phyloP scores from a whole-genome alignment of 148 eudicot species.

The Camellia lanceoleosa region DNA sequence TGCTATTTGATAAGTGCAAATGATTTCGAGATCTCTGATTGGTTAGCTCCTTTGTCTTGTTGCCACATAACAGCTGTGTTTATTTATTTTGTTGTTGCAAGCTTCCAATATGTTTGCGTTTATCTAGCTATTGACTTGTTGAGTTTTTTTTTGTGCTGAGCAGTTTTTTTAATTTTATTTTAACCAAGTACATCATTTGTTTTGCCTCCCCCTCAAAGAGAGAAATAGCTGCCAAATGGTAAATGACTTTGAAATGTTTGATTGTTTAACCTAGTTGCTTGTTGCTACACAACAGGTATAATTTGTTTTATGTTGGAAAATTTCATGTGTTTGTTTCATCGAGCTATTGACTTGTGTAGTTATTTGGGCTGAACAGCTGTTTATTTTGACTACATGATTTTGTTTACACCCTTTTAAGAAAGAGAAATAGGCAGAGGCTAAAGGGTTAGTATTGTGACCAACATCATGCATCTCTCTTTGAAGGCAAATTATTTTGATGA shows the following conservation, averaged over 20 bases:
- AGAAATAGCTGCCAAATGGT: too few species aligned
- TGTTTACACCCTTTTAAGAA: background rate
- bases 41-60: too few species aligned
- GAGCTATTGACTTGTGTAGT: too few species aligned
- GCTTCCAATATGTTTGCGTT: slow-evolving; percentile 2
- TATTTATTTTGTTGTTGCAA: background rate
- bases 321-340: background rate
- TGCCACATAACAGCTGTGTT: background rate
- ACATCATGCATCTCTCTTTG: background rate
- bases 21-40: too few species aligned
- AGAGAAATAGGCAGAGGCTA: too few species aligned
- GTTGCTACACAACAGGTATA: background rate
- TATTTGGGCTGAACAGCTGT: background rate
- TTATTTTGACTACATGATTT: too few species aligned
- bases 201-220: too few species aligned
- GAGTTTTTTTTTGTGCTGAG: too few species aligned
- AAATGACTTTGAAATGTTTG: background rate
- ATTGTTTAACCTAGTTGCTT: background rate
- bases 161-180: too few species aligned
- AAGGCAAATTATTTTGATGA: background rate
- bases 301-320: background rate
- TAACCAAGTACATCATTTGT: too few species aligned
- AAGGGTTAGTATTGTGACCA: background rate
- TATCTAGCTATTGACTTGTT: background rate
- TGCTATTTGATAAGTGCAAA: too few species aligned